These are phyloP conservation scores for Eremochloa ophiuroides DNA, from an alignment of 176 grass and related monocot genomes.

Conservation along the genomic window DNA sequence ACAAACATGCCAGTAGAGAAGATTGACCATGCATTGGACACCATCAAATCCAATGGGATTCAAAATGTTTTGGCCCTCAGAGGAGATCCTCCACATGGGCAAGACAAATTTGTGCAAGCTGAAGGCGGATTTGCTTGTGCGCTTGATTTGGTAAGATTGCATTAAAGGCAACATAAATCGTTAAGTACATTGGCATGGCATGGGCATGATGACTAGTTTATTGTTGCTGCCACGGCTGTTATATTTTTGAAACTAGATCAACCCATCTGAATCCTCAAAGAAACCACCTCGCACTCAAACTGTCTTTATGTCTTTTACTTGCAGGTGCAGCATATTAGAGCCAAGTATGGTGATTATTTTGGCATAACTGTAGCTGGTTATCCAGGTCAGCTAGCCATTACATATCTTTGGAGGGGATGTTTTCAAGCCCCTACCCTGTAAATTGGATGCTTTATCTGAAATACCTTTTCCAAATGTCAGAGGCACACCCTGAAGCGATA, in stretches of 20 bases:
- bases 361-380: constrained; percentile 90
- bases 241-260: background rate
- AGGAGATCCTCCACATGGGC: constrained; percentile 84
- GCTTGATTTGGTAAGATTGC: constrained; percentile 64
- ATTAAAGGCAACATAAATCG: background rate
- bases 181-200: background rate
- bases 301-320: constrained; percentile 27
- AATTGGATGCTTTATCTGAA: constrained; percentile 4
- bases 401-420: background rate
- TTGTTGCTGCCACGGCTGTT: background rate
- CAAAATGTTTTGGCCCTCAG: constrained; percentile 93
- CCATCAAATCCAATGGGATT: constrained; percentile 80
- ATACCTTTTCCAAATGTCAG: constrained; percentile 35
- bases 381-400: constrained; percentile 52
- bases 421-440: background rate
- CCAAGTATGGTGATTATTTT: constrained; percentile 81
- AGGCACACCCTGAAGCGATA: constrained; percentile 88
- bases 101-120: constrained; percentile 85
- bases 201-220: background rate
- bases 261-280: background rate
- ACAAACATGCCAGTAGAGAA: constrained; percentile 93
- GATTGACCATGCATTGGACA: constrained; percentile 75
- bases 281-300: constrained; percentile 8
- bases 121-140: constrained; percentile 82
- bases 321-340: constrained; percentile 71